Conservation (phyloP, 2,329 filamentous ascomycete genomes). For the Xylariaceae sp. region DNA sequence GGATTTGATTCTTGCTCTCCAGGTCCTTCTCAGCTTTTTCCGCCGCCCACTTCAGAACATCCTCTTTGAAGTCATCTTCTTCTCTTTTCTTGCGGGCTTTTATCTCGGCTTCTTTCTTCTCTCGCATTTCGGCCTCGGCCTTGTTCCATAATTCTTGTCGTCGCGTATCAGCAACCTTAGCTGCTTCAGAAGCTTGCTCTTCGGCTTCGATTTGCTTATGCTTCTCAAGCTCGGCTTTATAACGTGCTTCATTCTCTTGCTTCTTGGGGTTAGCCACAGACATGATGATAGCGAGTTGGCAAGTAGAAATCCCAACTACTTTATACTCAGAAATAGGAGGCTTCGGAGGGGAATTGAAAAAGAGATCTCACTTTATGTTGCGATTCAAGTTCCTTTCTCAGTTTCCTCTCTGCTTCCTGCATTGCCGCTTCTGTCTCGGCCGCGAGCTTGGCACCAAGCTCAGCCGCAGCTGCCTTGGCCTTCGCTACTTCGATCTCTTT, state of each 20-base stretch:
- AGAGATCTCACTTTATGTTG: constrained; percentile 13
- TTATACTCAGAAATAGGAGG: neutral
- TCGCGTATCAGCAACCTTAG: constrained; percentile 1
- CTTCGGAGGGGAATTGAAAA: neutral
- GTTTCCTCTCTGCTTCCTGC: constrained; percentile 11
- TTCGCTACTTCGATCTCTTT: constrained; percentile 11
- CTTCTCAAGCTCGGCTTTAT: constrained; percentile 9
- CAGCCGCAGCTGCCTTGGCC: constrained; percentile 7
- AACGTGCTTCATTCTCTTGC: constrained; percentile 14
- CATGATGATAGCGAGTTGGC: neutral
- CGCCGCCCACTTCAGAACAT: constrained; percentile 15
- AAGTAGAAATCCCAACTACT: neutral
- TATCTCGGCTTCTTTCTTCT: constrained; percentile 11
- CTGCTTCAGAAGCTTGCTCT: constrained; percentile 12
- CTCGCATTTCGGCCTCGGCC: constrained; percentile 9
- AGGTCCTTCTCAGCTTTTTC: constrained; percentile 19
- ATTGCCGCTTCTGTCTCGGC: constrained; percentile 4
- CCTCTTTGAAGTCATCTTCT: constrained; percentile 13
- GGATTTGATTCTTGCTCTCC: constrained; percentile 18
- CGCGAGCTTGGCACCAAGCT: constrained; percentile 12
- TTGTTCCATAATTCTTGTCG: constrained; percentile 9
- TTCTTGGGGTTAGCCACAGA: neutral
- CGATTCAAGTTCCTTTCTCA: constrained; percentile 14
- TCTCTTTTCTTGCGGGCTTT: constrained; percentile 4
- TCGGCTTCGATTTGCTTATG: constrained; percentile 10